Evolutionary conservation across 371 early-diverging fungal genomes (phyloP).

Genomic region (Catenaria anguillulae): DNA sequence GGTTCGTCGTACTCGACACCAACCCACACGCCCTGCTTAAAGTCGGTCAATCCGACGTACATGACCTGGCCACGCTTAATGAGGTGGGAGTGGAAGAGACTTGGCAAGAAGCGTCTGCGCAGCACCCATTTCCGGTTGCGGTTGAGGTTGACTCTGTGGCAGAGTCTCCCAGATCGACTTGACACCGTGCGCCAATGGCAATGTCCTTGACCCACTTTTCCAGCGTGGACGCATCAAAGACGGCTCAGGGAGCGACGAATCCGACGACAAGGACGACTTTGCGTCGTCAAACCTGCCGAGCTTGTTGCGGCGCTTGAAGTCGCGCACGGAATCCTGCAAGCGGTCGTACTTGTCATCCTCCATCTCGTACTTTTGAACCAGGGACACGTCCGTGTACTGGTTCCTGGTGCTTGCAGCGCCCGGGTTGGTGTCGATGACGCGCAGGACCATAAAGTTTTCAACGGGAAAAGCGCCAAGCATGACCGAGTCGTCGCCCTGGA

Average conservation of each 20-base stretch:
- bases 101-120: too few species aligned
- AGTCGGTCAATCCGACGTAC: conserved; percentile 39
- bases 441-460: conserved; percentile 57
- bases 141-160: too few species aligned
- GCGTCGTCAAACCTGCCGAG: conserved; percentile 64
- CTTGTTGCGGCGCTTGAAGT: conserved; percentile 75
- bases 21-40: conserved; percentile 80
- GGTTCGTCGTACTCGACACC: conserved; percentile 94
- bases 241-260: too few species aligned
- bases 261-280: conserved; percentile 10
- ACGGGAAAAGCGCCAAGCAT: conserved; percentile 80
- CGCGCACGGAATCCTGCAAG: conserved; percentile 62
- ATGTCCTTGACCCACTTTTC: too few species aligned
- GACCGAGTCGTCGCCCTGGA: conserved; percentile 44
- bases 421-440: conserved; percentile 54
- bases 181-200: conserved; percentile 66
- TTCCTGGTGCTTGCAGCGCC: conserved; percentile 25
- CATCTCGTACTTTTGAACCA: conserved; percentile 84
- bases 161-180: too few species aligned
- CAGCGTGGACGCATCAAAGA: conserved; percentile 8
- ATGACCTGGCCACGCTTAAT: neutral
- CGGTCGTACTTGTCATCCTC: conserved; percentile 71
- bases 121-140: too few species aligned
- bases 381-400: conserved; percentile 68
- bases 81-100: too few species aligned